phyloP scores from a whole-genome alignment of 495 filamentous ascomycete genomes.

The Annulohypoxylon nitens region DNA sequence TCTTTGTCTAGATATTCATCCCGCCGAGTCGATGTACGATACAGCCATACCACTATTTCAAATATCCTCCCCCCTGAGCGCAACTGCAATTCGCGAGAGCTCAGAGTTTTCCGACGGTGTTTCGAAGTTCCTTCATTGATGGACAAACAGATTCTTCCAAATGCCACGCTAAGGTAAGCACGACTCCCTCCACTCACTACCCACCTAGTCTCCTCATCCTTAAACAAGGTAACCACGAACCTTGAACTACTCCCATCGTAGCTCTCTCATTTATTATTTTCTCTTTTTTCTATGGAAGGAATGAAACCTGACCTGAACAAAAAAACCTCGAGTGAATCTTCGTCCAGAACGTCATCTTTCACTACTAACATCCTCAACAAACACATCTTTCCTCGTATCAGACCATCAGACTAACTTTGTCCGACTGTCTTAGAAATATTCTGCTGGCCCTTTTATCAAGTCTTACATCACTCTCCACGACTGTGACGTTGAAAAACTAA shows the following conservation, averaged over 20 bases:
- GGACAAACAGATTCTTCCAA: not conserved
- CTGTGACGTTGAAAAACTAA: not conserved
- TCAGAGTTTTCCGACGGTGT: not conserved
- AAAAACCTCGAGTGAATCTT: not conserved
- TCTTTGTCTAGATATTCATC: not conserved
- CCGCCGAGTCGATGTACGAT: not conserved
- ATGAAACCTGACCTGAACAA: not conserved
- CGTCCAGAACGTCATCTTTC: not conserved
- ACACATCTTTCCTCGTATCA: not conserved
- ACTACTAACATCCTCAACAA: not conserved
- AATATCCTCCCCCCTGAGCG: not conserved
- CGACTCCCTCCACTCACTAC: not conserved
- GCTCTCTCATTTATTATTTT: not conserved
- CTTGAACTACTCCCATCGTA: not conserved
- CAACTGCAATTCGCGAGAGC: not conserved
- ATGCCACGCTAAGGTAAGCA: not conserved
- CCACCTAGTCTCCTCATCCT: not conserved
- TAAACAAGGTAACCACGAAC: not conserved
- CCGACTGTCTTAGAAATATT: not conserved
- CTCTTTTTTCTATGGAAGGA: not conserved
- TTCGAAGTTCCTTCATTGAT: not conserved
- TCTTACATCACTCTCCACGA: not conserved
- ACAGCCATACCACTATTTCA: not conserved
- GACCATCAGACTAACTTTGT: not conserved
- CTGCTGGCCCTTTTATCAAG: not conserved